These are phyloP conservation scores for Coemansia sp. DNA, from an alignment of 192 early-diverging fungal species.

Conservation along the genomic window DNA sequence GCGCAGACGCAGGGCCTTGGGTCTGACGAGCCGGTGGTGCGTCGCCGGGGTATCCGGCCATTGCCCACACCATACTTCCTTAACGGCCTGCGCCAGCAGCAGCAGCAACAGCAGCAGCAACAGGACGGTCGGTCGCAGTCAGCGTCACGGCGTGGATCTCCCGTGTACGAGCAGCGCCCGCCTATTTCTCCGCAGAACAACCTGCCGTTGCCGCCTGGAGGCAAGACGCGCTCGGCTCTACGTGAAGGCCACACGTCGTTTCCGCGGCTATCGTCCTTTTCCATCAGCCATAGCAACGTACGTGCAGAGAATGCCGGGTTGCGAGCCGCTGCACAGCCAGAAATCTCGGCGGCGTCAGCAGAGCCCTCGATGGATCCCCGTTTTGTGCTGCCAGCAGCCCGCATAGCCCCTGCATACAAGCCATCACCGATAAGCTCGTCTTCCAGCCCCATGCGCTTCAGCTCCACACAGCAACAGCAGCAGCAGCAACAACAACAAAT, in stretches of 20 bases:
- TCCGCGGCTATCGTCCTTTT: constrained; percentile 48
- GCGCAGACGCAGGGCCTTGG: not conserved
- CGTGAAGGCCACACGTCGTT: constrained; percentile 33
- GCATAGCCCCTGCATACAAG: constrained; percentile 21
- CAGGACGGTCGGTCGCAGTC: constrained; percentile 10
- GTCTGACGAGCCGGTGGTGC: constrained; percentile 7
- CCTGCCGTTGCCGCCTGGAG: not conserved
- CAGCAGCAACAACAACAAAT: too few species aligned
- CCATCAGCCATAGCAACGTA: constrained; percentile 52
- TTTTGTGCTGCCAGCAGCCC: constrained; percentile 31
- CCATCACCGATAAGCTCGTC: too few species aligned
- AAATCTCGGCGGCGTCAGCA: not conserved
- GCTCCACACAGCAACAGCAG: too few species aligned
- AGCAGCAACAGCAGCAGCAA: not conserved
- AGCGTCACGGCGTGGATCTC: constrained; percentile 27
- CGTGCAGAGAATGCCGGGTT: constrained; percentile 19
- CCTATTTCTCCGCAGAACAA: constrained; percentile 5
- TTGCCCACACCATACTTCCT: constrained; percentile 40
- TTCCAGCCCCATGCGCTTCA: too few species aligned
- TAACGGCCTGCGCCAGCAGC: constrained; percentile 27
- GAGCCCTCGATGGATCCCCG: constrained; percentile 10
- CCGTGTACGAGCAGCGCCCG: constrained; percentile 12
- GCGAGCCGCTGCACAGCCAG: not conserved
- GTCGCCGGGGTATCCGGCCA: constrained; percentile 27
- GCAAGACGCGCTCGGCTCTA: not conserved